These are phyloP conservation scores for Mucor racemosus DNA, from an alignment of 371 early-diverging fungal species.

Conservation along the genomic window DNA sequence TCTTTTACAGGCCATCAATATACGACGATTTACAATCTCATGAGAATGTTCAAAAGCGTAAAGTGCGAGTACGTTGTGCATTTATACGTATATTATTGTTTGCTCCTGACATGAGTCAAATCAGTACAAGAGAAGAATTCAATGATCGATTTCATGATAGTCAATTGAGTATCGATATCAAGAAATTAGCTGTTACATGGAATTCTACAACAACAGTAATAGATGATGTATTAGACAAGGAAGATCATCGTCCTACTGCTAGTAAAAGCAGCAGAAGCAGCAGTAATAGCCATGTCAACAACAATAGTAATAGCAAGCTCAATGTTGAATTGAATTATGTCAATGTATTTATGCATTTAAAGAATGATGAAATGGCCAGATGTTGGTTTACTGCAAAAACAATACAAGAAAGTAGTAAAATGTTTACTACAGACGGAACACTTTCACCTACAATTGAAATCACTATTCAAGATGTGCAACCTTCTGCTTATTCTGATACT, in stretches of 20 bases:
- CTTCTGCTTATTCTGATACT: neutral
- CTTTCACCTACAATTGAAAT: slow-evolving; percentile 52
- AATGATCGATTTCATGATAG: slow-evolving; percentile 40
- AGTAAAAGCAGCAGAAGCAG: neutral
- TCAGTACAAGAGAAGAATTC: slow-evolving; percentile 38
- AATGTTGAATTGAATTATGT: slow-evolving; percentile 44
- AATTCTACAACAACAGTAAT: slow-evolving; percentile 8
- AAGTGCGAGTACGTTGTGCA: slow-evolving; percentile 32
- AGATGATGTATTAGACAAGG: neutral
- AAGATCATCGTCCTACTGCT: neutral
- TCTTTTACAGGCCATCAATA: slow-evolving; percentile 10
- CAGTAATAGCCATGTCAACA: neutral
- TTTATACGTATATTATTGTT: slow-evolving; percentile 48
- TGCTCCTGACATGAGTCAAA: slow-evolving; percentile 54
- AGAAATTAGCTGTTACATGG: slow-evolving; percentile 29
- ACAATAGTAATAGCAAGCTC: slow-evolving; percentile 29
- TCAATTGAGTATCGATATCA: slow-evolving; percentile 46
- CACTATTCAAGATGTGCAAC: slow-evolving; percentile 38
- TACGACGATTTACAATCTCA: slow-evolving; percentile 19
- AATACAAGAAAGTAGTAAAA: slow-evolving; percentile 16
- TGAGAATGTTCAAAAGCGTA: slow-evolving; percentile 20
- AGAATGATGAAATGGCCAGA: slow-evolving; percentile 28
- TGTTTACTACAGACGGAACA: slow-evolving; percentile 18
- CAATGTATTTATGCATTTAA: slow-evolving; percentile 50
- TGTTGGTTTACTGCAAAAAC: slow-evolving; percentile 56